Evolutionary conservation across 352 stramenopile species (phyloP).

Genomic region (Pythium myriotylum): DNA sequence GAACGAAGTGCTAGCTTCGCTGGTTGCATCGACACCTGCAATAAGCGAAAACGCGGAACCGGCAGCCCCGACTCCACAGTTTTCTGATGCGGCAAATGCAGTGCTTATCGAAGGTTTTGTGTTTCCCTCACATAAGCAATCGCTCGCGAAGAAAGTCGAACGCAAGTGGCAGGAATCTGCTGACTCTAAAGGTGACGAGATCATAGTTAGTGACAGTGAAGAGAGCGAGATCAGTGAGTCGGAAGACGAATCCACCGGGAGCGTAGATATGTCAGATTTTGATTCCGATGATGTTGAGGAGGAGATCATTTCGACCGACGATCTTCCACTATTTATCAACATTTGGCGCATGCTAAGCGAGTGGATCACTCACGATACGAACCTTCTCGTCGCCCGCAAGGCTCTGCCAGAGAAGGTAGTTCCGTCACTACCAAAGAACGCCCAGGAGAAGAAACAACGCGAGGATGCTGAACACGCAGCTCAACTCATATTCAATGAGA

Average conservation of each 20-base stretch:
- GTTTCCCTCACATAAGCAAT: conserved; percentile 81
- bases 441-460: conserved; percentile 44
- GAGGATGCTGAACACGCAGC: conserved; percentile 40
- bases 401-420: conserved; percentile 25
- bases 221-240: conserved; percentile 49
- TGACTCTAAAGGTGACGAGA: conserved; percentile 37
- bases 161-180: conserved; percentile 33
- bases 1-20: conserved; percentile 18
- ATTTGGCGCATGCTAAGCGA: conserved; percentile 69
- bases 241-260: conserved; percentile 50
- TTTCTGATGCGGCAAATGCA: conserved; percentile 57
- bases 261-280: conserved; percentile 67
- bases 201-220: conserved; percentile 78
- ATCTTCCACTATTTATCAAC: conserved; percentile 71
- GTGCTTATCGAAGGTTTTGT: conserved; percentile 84
- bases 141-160: conserved; percentile 75
- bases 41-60: conserved; percentile 53
- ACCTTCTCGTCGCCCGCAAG: conserved; percentile 47
- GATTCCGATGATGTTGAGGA: conserved; percentile 74
- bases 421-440: conserved; percentile 24
- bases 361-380: conserved; percentile 79
- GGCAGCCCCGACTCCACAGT: conserved; percentile 43
- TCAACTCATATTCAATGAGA: conserved; percentile 58
- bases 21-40: conserved; percentile 11
- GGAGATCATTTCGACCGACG: conserved; percentile 67